These are phyloP conservation scores for Haplographium delicatum DNA, from an alignment of 495 filamentous ascomycete genomes.

Conservation along the genomic window DNA sequence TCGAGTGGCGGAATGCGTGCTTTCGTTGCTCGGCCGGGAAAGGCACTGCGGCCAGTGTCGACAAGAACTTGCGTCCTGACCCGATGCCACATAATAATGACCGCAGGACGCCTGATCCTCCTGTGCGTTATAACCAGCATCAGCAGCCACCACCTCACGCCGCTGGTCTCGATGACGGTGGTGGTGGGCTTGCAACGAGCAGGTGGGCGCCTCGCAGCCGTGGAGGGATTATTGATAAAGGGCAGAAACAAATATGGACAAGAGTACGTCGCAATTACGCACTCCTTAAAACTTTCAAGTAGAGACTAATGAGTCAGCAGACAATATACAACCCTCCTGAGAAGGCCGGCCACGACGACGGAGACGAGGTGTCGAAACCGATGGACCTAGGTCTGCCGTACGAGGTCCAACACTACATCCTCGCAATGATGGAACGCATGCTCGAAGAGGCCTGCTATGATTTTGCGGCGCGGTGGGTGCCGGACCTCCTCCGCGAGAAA, in stretches of 20 bases:
- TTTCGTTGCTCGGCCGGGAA: constrained; percentile 10
- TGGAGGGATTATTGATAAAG: not conserved
- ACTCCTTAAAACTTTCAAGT: not conserved
- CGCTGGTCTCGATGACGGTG: not conserved
- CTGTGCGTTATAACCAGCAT: not conserved
- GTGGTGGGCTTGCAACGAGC: constrained; percentile 13
- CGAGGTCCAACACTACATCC: constrained; percentile 34
- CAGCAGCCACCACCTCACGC: not conserved
- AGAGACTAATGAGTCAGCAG: not conserved
- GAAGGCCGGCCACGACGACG: not conserved
- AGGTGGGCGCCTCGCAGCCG: constrained; percentile 21
- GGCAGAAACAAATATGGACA: constrained; percentile 20
- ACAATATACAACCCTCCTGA: not conserved
- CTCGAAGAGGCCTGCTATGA: constrained; percentile 39
- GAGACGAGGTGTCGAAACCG: not conserved
- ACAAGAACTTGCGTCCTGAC: not conserved
- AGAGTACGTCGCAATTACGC: constrained; percentile 6
- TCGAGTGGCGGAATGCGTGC: constrained; percentile 11
- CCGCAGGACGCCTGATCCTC: not conserved
- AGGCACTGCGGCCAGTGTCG: not conserved
- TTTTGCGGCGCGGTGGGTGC: constrained; percentile 32
- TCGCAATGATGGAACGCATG: constrained; percentile 32
- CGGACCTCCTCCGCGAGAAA: constrained; percentile 26
- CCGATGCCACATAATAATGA: not conserved
- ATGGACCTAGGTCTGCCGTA: constrained; percentile 34